These are phyloP conservation scores for Actinomortierella wolfii DNA, from an alignment of 371 early-diverging fungal species.

Conservation along the genomic window DNA sequence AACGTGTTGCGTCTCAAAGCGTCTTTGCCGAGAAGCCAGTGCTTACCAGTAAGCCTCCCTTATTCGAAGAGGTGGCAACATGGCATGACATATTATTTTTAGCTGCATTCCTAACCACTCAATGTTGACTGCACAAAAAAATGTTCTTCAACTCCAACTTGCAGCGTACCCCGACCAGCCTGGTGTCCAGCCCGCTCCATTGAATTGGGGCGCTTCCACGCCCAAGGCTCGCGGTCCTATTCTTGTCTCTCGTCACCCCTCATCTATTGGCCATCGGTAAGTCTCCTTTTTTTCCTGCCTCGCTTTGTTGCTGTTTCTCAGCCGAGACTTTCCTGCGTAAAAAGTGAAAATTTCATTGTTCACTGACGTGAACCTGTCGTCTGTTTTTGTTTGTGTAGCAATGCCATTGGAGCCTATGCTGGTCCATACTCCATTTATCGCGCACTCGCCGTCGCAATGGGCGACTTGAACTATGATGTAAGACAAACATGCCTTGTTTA, in stretches of 20 bases:
- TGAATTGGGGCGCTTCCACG: constrained; percentile 84
- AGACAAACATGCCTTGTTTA: neutral
- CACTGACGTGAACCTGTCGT: neutral
- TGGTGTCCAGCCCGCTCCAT: constrained; percentile 82
- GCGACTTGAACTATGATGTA: constrained; percentile 74
- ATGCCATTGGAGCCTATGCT: constrained; percentile 95
- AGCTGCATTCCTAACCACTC: neutral
- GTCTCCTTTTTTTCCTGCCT: constrained; percentile 2
- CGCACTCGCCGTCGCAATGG: constrained; percentile 91
- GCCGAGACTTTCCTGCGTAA: no score
- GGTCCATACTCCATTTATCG: constrained; percentile 94
- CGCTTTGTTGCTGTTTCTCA: neutral
- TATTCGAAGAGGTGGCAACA: no score
- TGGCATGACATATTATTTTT: neutral
- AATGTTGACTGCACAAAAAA: neutral
- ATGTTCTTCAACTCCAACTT: constrained; percentile 3
- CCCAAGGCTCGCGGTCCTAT: constrained; percentile 86
- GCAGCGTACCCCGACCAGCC: constrained; percentile 85
- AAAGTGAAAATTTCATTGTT: no score
- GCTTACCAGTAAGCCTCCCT: constrained; percentile 43
- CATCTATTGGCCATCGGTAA: constrained; percentile 77
- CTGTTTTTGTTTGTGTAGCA: constrained; percentile 48
- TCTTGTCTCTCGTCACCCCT: constrained; percentile 82
- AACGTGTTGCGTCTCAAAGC: neutral
- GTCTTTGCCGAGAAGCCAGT: constrained; percentile 39